Base-by-base conservation (phyloP, 140 eudicot genomes). In the Oenanthe javanica region DNA sequence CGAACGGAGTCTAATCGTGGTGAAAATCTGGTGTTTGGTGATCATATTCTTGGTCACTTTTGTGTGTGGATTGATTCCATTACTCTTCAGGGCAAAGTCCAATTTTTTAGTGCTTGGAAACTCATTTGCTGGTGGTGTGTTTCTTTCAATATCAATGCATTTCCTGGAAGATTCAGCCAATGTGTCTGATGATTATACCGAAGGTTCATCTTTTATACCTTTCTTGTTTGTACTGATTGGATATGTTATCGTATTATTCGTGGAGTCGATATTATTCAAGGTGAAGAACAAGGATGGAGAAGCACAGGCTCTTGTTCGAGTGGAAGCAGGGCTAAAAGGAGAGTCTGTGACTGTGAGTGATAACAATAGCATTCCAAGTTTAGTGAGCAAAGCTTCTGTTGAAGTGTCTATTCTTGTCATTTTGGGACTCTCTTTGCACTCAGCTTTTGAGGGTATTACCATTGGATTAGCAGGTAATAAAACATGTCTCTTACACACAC, bases 141-240 rank as follows among this genome's bases (percentile, higher is more conserved):
- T 94, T 74, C 71, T 94, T 77, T 94, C 94, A n/a, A 92, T 97
- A 4, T 78, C 98, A n/a, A 90, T 94, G 94, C 98, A 94, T 86
- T 94, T 94, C 87, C 74, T 94, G 88, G 87, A 91, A n/a, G 97
- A 90, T 50, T n/a, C 78, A 13, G 63, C 78, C 38, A 36, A 75
- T 48, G 78, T 48, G 78, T 47, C 42, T 0, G 78, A 48, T 75
- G 78, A 48, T 25, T 75, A 48, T 75, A 75, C 78, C 2, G 78
- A 75, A 45, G 78, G 78, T 4, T 75, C 78, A 48, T 75, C 92
- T 87, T 93, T 97, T 40, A 89, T 92, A 64, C 82, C 98, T 8
- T 94, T 89, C 90, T 90, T 94, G 94, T 83, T 94, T 82, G 97
- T 97, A 0, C 79, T 88, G 4, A 76, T 80, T 0, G 97, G 98